Base-by-base conservation (phyloP, 2,329 filamentous ascomycete genomes). In the Onygenales sp. region DNA sequence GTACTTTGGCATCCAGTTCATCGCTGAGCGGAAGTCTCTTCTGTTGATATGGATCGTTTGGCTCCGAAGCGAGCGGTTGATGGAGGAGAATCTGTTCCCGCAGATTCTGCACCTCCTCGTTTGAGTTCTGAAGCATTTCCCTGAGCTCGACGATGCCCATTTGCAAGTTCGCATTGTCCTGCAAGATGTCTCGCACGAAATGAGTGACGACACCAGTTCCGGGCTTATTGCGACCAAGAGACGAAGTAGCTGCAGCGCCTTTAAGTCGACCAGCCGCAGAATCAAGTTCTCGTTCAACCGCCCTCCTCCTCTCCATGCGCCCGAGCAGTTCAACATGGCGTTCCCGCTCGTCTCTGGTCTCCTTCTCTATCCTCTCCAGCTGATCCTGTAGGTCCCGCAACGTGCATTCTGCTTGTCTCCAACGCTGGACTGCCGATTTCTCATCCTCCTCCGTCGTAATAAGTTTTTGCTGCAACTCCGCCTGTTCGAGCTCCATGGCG, bases 81-180 rank as follows among this genome's bases (percentile, higher is more conserved):
- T 95, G 89, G 46, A 83, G 80, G 56, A 86, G 70, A 31, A 97
- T 75, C 67, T 95, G 88, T 56, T 95, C 88, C 31, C 92, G 80
- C 17, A 98, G 72, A 43, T 80, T 81, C 66, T 95, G 89, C 2
- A 97, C 93, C 70, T 98, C 92, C 62, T 95, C 88, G 63, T 97
- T 95, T 2, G 92, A 95, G 65, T 82, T 90, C 63, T 89, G 80
- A 21, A 98, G 77, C 83, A 98, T 85, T 66, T 95, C 91, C 14
- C 91, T 81, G 47, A 98, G 74, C 72, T 98, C 93, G 51, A 91
- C 82, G 55, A 97, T 94, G 13, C 90, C 90, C 57, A 93, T 79
- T 67, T 98, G 93, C 44, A 98, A 74, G 61, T 89, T 95, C 8
- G 91, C 89, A 65, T 98, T 98, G 68, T 98, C 93, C 63, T 95